Conservation (phyloP, 352 stramenopile species). For the Thraustotheca clavata region DNA sequence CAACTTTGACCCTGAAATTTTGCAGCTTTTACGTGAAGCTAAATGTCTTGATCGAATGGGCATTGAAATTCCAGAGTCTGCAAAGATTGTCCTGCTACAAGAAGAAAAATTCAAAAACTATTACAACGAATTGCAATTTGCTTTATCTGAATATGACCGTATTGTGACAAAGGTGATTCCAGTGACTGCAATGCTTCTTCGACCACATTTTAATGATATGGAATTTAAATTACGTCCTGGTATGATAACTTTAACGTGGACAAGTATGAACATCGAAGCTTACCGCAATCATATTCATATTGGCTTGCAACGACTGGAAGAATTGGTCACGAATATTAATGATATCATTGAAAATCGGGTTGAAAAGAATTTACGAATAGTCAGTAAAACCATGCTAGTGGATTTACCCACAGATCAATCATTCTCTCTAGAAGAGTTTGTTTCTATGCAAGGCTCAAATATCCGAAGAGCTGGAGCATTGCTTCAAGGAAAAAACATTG, state of each 20-base stretch:
- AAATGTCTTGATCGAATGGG: constrained; percentile 98
- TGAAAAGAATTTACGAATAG: constrained; percentile 98
- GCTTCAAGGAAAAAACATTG: constrained; percentile 96
- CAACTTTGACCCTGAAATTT: constrained; percentile 98
- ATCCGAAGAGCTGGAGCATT: constrained; percentile 87
- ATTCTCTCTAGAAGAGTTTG: constrained; percentile 97
- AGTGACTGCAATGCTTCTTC: constrained; percentile 92
- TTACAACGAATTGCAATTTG: constrained; percentile 97
- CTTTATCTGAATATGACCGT: constrained; percentile 95
- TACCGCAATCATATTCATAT: constrained; percentile 92
- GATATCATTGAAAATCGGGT: constrained; percentile 99
- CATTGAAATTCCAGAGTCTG: constrained; percentile 96
- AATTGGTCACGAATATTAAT: constrained; percentile 98
- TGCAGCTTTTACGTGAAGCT: constrained; percentile 95
- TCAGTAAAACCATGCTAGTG: constrained; percentile 96
- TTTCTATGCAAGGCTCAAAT: constrained; percentile 94
- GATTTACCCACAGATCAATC: constrained; percentile 94
- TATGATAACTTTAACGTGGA: constrained; percentile 99
- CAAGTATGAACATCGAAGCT: constrained; percentile 98
- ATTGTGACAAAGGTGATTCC: constrained; percentile 96
- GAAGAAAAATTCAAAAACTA: constrained; percentile 99
- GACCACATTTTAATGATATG: constrained; percentile 98
- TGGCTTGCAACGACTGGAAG: constrained; percentile 93
- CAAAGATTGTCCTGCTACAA: constrained; percentile 96
- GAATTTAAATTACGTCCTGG: constrained; percentile 97